These are phyloP conservation scores for Musa troglodytarum DNA, from an alignment of 176 grass and related monocot genomes.

Conservation along the genomic window DNA sequence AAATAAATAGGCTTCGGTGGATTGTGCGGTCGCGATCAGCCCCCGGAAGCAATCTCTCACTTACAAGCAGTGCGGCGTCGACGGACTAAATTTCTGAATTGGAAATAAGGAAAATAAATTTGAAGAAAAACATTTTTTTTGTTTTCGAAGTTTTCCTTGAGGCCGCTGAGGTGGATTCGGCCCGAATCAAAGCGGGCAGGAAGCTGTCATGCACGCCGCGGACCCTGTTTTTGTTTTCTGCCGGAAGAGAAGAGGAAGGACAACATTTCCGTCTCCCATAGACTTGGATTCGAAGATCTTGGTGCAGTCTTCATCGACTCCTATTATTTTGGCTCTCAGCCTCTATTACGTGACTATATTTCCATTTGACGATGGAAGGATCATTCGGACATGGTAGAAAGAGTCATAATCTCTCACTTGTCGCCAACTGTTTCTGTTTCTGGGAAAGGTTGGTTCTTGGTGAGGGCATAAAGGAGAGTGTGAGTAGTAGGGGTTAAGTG, in stretches of 20 bases:
- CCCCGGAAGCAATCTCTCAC: conserved; percentile 32
- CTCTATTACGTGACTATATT: background rate
- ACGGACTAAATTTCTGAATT: conserved; percentile 66
- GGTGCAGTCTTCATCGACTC: background rate
- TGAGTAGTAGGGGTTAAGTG: background rate
- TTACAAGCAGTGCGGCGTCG: conserved; percentile 65
- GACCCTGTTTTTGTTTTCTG: background rate
- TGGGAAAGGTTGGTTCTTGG: background rate
- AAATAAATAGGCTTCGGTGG: conserved; percentile 7
- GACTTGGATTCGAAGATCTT: background rate
- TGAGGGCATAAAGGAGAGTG: background rate
- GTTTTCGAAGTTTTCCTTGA: background rate
- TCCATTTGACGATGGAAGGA: background rate
- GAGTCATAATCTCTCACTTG: background rate
- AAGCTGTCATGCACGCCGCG: background rate
- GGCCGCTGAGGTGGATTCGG: background rate
- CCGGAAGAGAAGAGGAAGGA: background rate
- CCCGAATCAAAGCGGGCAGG: background rate
- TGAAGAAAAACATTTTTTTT: background rate
- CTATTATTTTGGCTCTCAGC: background rate
- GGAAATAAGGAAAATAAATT: background rate
- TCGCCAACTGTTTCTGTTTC: background rate
- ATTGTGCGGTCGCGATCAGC: conserved; percentile 9
- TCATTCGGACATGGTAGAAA: background rate
- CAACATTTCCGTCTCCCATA: background rate